Evolutionary conservation across 176 grass and related monocot genomes (phyloP).

Genomic region (Luzula sylvatica): DNA sequence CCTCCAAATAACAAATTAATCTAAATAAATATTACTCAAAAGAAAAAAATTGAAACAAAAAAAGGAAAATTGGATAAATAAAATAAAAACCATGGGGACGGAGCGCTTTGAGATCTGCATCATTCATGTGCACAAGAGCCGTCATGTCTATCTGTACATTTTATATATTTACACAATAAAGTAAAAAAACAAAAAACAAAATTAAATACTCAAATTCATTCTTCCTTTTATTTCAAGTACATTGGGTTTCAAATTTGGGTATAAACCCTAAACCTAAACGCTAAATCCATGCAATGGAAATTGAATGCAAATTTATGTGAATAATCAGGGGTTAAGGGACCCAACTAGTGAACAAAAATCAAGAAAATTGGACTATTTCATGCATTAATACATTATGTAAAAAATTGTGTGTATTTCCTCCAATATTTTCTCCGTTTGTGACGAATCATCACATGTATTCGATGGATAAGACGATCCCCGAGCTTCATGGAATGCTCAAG

Average conservation of each 20-base stretch:
- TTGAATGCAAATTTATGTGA: neutral
- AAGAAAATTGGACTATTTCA: no score
- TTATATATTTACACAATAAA: constrained; percentile 19
- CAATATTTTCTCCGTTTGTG: no score
- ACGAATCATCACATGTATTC: no score
- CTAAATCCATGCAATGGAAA: neutral
- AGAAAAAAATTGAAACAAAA: constrained; percentile 3
- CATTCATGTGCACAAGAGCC: constrained; percentile 92
- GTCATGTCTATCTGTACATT: constrained; percentile 78
- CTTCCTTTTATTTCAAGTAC: no score
- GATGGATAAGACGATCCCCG: no score
- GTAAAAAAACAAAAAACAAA: neutral
- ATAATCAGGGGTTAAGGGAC: neutral
- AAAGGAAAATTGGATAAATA: neutral
- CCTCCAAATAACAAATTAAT: no score
- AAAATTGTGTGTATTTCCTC: no score
- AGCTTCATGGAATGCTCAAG: no score
- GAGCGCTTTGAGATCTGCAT: constrained; percentile 82
- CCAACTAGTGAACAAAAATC: no score
- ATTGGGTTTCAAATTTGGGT: no score
- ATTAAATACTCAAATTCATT: no score
- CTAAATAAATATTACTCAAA: neutral
- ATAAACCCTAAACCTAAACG: no score
- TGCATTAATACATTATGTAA: neutral
- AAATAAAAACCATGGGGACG: constrained; percentile 77